Conservation (phyloP, 2,329 filamentous ascomycete species). For the Dryadomyces quercus-mongolicae region DNA sequence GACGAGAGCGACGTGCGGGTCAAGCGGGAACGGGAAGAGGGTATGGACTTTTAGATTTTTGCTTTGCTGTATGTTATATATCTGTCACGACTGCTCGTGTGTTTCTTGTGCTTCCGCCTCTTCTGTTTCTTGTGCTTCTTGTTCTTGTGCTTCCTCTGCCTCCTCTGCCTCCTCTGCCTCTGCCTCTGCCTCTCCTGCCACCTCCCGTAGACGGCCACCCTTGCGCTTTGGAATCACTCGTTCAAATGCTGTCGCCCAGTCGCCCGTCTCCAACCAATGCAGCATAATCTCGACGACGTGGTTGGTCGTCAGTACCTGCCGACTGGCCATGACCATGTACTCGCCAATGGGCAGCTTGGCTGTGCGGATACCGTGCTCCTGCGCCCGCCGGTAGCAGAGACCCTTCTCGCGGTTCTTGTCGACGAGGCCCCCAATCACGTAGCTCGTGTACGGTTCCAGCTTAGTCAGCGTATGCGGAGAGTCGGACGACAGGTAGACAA, state of each 20-base stretch:
- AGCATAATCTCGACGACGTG: slow-evolving; percentile 97
- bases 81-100: not conserved
- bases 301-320: slow-evolving; percentile 82
- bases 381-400: slow-evolving; percentile 75
- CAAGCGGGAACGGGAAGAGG: slow-evolving; percentile 44
- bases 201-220: slow-evolving; percentile 53
- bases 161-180: not conserved
- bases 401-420: slow-evolving; percentile 96
- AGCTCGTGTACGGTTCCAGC: slow-evolving; percentile 78
- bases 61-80: not conserved
- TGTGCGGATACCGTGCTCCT: slow-evolving; percentile 65
- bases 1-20: slow-evolving; percentile 50
- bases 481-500: slow-evolving; percentile 87
- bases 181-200: not conserved
- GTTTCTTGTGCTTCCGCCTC: not conserved
- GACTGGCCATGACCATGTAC: slow-evolving; percentile 80
- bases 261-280: slow-evolving; percentile 75
- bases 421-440: slow-evolving; percentile 87
- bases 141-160: not conserved
- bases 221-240: slow-evolving; percentile 85
- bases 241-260: slow-evolving; percentile 87
- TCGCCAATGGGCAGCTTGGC: slow-evolving; percentile 92
- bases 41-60: slow-evolving; percentile 37
- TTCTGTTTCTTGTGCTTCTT: not conserved
- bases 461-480: slow-evolving; percentile 74